phyloP scores from a whole-genome alignment of 306 rosid genomes.

The cucumber (Cucumis sativus) region DNA sequence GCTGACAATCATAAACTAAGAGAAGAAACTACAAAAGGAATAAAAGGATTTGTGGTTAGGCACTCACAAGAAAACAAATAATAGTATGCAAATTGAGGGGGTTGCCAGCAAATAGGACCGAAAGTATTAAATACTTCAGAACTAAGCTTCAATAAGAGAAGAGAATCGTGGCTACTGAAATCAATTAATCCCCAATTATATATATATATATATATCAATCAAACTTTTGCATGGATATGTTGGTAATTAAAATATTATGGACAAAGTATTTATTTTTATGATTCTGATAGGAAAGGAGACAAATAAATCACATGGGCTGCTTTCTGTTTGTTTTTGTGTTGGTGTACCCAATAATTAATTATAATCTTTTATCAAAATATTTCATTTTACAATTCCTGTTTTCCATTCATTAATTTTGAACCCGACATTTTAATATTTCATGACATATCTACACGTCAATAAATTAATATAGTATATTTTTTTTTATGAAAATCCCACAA shows the following conservation, averaged over 20 bases:
- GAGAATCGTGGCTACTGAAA: neutral
- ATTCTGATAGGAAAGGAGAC: neutral
- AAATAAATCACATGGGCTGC: conserved; percentile 1
- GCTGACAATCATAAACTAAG: neutral
- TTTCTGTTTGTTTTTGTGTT: neutral
- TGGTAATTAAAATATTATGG: neutral
- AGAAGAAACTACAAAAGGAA: neutral
- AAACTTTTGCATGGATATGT: neutral
- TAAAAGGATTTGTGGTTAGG: neutral
- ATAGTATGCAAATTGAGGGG: neutral
- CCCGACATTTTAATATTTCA: neutral
- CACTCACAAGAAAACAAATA: neutral
- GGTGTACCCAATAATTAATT: neutral
- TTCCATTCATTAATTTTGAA: neutral
- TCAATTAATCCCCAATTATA: neutral
- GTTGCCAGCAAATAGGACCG: conserved; percentile 2
- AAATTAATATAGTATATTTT: neutral
- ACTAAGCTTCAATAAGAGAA: neutral
- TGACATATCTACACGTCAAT: neutral
- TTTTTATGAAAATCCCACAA: neutral
- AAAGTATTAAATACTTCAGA: neutral
- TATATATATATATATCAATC: neutral
- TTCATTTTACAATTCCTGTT: neutral
- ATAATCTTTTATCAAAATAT: neutral
- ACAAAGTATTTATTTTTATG: neutral